Base-by-base conservation (phyloP, 2,329 filamentous ascomycete genomes). In the Scedosporium aurantiacum region DNA sequence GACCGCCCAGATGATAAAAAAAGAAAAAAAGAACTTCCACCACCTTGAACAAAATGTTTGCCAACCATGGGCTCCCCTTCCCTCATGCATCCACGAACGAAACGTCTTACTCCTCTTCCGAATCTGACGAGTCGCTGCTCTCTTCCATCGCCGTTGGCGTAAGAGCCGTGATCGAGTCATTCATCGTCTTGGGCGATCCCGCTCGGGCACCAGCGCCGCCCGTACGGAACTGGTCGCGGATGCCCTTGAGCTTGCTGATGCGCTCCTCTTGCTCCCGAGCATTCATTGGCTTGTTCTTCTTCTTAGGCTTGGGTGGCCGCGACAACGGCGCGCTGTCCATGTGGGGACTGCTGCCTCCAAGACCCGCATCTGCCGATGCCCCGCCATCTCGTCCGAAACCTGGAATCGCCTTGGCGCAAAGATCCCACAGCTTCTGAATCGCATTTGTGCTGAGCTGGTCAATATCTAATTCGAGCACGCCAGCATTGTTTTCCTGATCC, bases 211-310 rank as follows among this genome's bases (percentile, higher is more conserved):
- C 43, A 16, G 60, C 57, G 4, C 25, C 41, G 16, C 61, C 54
- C 12, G 14, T 23, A n/a, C 63, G 64, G 61, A 65, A 65, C 47
- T 65, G 64, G 50, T 75, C 75, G 45, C 82, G 73, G 63, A 84
- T 78, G 63, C 79, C 78, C 66, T 81, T 79, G 56, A 89, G 77
- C 67, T 82, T 76, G 28, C 79, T 77, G 66, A 89, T 88, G 61
- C 82, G 83, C 27, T 80, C 79, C 67, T 88, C 85, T 70, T 89
- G 86, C 71, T 89, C 86, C 23, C 77, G 75, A 65, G 86, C 87
- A 70, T 82, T 86, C 86, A 89, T 89, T 1, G 86, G 86, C 77
- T 89, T 89, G 72, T 89, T 88, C 78, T 88, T 88, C 75, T 85
- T 86, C 60, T 82, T 82, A 71, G 85, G 84, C 52, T 71, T 69